phyloP scores from a whole-genome alignment of 1,139 yeast species.

The Torulaspora pretoriensis region DNA sequence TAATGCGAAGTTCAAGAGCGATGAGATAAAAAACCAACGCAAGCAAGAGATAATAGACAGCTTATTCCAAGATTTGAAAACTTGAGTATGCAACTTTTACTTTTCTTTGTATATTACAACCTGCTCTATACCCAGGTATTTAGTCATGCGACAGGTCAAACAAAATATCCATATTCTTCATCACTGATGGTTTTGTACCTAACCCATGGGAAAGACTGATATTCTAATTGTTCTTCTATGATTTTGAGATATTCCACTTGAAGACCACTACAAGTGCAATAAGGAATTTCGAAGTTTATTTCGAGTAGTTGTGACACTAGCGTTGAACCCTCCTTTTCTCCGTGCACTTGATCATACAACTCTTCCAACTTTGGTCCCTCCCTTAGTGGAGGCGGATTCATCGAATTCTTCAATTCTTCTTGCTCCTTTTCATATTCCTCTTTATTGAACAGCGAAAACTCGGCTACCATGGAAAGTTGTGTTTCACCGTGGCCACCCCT shows the following conservation, averaged over 20 bases:
- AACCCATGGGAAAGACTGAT: constrained; percentile 82
- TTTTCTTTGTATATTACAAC: constrained; percentile 5
- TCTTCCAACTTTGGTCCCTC: constrained; percentile 38
- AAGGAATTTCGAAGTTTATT: constrained; percentile 63
- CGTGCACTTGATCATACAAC: constrained; percentile 36
- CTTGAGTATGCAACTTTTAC: constrained; percentile 3
- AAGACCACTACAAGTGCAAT: constrained; percentile 64
- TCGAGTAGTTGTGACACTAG: constrained; percentile 43
- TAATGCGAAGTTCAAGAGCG: constrained; percentile 9
- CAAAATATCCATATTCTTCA: constrained; percentile 37
- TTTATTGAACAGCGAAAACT: constrained; percentile 54
- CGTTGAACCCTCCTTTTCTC: constrained; percentile 40
- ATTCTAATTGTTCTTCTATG: constrained; percentile 61
- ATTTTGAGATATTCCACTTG: constrained; percentile 70
- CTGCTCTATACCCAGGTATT: neutral
- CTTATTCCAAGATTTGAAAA: constrained; percentile 6
- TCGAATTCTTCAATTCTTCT: constrained; percentile 41
- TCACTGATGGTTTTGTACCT: constrained; percentile 60
- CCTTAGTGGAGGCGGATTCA: constrained; percentile 43
- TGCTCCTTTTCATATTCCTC: constrained; percentile 49
- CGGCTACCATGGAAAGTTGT: constrained; percentile 57
- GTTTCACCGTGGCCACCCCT: constrained; percentile 47
- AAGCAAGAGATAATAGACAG: constrained; percentile 3
- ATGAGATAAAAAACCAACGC: constrained; percentile 3
- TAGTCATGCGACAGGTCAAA: constrained; percentile 13